Base-by-base conservation (phyloP, 179 eudicot genomes). In the Beta macrorhiza region DNA sequence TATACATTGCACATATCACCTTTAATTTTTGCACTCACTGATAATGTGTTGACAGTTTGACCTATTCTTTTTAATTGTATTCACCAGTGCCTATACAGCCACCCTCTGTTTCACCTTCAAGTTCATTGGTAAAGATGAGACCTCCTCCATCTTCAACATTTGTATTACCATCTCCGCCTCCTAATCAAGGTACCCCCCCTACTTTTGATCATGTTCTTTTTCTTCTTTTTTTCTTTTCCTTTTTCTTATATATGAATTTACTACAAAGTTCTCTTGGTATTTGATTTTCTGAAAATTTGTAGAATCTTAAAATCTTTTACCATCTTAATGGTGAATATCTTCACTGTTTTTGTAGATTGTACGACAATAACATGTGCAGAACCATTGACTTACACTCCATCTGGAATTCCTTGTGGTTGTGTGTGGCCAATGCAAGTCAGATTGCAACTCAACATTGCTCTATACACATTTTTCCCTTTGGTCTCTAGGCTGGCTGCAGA, bases 351-450 rank as follows among this genome's bases (percentile, higher is more conserved):
- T 85, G 83, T 80, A 94, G 98, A 95, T 84, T 97, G 98, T 85
- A 70, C 91, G 61, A 77, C 91, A 42, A 65, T 93, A 75, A 82
- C 89, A 11, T 97, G 99, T 82, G 84, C 90, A 7, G 91, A 91
- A 51, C 99, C 99, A 63, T 87, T 90, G 84, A 95, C 97, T 9
- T 93, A 90, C 77, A 85, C 97, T 5, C 91, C 92, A 52, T 86
- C 93, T 44, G 97, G 95, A 78, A 82, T 88, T 74, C 90, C 94
- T 1, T 97, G 98, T 89, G 97, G 93, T 56, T 97, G 99, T 81
- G 98, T 97, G 80, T 90, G 90, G 91, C 98, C 99, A 8, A 86
- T 97, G 82, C 89, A 93, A 88, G 93, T 97, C 63, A 87, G 81
- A 78, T 80, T 97, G 77, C 83, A 82, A 67, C 85, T 95, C 56